Base-by-base conservation (phyloP, 495 filamentous ascomycete genomes). In the Penicillium turbatum region DNA sequence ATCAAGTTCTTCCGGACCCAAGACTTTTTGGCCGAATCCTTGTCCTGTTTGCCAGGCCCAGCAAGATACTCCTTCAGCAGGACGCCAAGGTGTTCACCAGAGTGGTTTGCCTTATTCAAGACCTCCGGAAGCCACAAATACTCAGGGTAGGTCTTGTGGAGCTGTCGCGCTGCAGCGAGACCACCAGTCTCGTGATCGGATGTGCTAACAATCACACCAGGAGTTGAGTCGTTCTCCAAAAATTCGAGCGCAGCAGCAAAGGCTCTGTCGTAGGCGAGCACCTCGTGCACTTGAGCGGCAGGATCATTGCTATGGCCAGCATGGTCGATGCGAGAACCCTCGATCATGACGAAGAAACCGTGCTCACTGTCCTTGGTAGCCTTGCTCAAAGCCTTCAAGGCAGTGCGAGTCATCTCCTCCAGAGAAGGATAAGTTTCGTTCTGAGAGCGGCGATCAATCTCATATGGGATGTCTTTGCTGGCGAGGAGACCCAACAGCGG, bases 341-440 rank as follows among this genome's bases (percentile, higher is more conserved):
- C 93, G 53, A 98, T 92, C 92, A 98, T 95, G 53, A 98, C 68
- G 74, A 98, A 97, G 78, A 98, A 98, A 1, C 93, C 93, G 68
- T 96, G 82, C 21, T 97, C 89, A 48, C 81, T 89, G 62, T 90
- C 80, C 63, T 82, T 76, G 0, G 95, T 97, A 0, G 92, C 95
- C n/a, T 83, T 81, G 54, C 84, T 84, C 13, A 98, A 79, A 2
- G 86, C 85, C 27, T 72, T 82, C 53, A 97, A 63, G 3, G 95
- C 95, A 19, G 88, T 88, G 51, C 79, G 76, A 2, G 95, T 80
- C 93, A 97, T 97, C 68, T 96, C 92, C 59, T 89, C 88, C 31
- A 97, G 74, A 26, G 89, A 90, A 6, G 93, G 95, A 60, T 96
- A 97, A 3, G 82, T 70, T 40, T 92, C 83, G 27, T 88, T 79